phyloP scores from a whole-genome alignment of 2,329 filamentous ascomycete genomes.

The Colletotrichum salicis region DNA sequence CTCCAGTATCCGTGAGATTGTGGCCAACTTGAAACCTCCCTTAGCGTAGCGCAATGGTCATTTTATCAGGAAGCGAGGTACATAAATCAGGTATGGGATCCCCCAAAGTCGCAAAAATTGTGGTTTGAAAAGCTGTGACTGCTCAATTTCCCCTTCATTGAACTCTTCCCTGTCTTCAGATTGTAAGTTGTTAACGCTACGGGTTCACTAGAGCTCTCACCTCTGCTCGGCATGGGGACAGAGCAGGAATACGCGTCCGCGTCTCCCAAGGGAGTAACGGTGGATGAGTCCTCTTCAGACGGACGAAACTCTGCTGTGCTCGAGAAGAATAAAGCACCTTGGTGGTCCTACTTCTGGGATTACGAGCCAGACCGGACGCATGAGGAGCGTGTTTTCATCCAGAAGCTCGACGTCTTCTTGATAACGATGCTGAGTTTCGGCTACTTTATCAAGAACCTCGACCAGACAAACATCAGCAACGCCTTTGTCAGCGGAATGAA shows the following conservation, averaged over 20 bases:
- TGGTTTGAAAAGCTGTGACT: neutral
- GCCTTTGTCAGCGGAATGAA: conserved; percentile 43
- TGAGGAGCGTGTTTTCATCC: conserved; percentile 41
- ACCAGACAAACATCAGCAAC: conserved; percentile 42
- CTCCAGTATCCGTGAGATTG: conserved; percentile 4
- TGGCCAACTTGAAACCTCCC: conserved; percentile 2
- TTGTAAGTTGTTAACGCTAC: neutral
- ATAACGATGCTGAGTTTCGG: conserved; percentile 32
- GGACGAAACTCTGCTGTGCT: neutral
- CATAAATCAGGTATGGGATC: conserved; percentile 27
- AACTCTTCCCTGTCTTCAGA: neutral
- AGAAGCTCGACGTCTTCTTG: conserved; percentile 41
- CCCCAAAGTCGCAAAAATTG: neutral
- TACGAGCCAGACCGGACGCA: conserved; percentile 39
- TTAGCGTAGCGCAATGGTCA: conserved; percentile 26
- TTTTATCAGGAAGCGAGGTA: conserved; percentile 20
- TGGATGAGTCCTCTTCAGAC: conserved; percentile 16
- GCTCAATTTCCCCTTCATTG: neutral
- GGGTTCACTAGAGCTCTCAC: conserved; percentile 28
- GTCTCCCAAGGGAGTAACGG: conserved; percentile 18
- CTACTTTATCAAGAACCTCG: conserved; percentile 40
- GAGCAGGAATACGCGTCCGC: conserved; percentile 28
- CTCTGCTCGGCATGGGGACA: conserved; percentile 30
- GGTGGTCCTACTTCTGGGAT: conserved; percentile 48
- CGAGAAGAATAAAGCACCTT: conserved; percentile 38